Evolutionary conservation across 495 filamentous ascomycete species (phyloP), one percentile per base, ranked within the genome.

Genomic region (Articulospora tetracladia): DNA sequence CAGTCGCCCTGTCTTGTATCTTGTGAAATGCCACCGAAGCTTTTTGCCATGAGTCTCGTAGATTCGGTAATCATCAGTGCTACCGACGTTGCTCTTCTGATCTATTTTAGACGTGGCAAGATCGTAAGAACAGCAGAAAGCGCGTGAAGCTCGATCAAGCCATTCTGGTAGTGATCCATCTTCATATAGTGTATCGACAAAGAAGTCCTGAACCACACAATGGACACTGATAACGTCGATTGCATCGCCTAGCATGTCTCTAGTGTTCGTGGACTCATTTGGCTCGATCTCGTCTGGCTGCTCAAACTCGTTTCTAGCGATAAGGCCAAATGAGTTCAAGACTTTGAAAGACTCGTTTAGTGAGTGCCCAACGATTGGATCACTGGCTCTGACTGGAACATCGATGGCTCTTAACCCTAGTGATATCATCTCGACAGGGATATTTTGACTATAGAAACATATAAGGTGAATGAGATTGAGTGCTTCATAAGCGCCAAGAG

Each of bases 131-230:
- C 70, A 74, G 64, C 80, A 86, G 58, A 39, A 86, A 84, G 24
- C 90, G 73, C 0, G 72, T 70, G 7, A 79, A 13, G 84, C 83
- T 34, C 83, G 73, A 55, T 84, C 76, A 23, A 90, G 71, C 85
- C 86, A 90, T 24, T 80, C 82, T 19, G 77, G 72, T 8, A 79
- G 71, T 22, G 86, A 76, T 12, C 77, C 76, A 32, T 83, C 77
- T 54, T 81, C 78, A 25, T 79, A 78, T 4, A 93, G 72, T 20
- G 81, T 78, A 64, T 90, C 87, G 17, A 88, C 81, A 89, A 90
- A 53, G n/a, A 92, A 91, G 0, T 82, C 85, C 65, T 93, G 90
- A 10, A 92, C 87, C 1, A 93, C 88, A 27, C 82, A 86, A 68
- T 92, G 89, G 36, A 93, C 78, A 22, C 86, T 85, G 32, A 93